Base-by-base conservation (phyloP, 352 stramenopile species). In the Phytopythium sindhum region DNA sequence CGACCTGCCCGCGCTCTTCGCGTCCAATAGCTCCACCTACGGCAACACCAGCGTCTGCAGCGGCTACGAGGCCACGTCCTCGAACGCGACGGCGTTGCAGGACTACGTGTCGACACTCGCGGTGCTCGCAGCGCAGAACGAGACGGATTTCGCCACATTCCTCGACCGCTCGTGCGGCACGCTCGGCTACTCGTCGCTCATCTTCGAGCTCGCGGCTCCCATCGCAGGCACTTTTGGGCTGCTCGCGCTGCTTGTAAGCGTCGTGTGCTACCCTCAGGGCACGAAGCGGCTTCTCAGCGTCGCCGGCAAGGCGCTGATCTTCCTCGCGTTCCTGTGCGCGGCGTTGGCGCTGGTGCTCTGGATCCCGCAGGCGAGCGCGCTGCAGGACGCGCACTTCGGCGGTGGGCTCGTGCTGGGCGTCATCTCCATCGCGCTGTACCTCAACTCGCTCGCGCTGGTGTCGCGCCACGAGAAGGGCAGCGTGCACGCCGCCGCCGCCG, bases 121-220 rank as follows among this genome's bases (percentile, higher is more conserved):
- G 17, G 24, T n/a, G 55, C 35, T 60, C 37, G 39, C 37, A 12
- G 37, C 35, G 19, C 55, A 60, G 37, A 51, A 29, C 55, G 37
- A 41, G 37, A 29, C 55, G 29, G 23, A n/a, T 4, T 39, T 60
- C 35, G 54, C 28, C 54, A 23, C 31, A 14, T 60, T 60, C 35
- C 54, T 60, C 54, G 37, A 29, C 23, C 55, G 55, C 7, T 60
- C 55, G 55, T 60, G 55, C 55, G 55, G 55, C 55, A 23, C 55
- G 24, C 35, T 60, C 11, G 37, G 55, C 35, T 47, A 47, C 37
- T 47, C 55, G 37, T 35, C 37, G 55, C 37, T 60, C 33, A 12
- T 19, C n/a, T 33, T 51, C 3, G 35, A 41, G 23, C 14, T 60
- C 55, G 37, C 55, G 23, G 24, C 55, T 0, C 55, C 55, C 0